A percentile compares a stretch with the other conserved stretches of the same genome.
Evolutionary conservation across 2,329 filamentous ascomycete species (phyloP).

Genomic region (Colletotrichum melonis): DNA sequence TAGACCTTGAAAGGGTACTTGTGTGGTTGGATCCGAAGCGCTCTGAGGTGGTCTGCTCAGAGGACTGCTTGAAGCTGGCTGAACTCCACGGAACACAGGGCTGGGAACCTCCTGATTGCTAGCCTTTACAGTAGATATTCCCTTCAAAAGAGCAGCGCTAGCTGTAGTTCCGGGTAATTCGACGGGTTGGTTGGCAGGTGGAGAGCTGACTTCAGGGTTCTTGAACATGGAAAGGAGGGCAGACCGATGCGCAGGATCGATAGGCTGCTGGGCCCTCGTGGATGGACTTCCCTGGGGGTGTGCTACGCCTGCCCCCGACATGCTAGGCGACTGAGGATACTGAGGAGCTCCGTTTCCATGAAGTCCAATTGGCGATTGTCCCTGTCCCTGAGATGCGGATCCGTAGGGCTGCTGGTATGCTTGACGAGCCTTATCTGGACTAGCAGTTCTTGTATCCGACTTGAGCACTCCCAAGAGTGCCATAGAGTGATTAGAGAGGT

Average conservation of each 20-base stretch:
- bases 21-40: neutral
- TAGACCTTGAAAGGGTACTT: slow-evolving; percentile 15
- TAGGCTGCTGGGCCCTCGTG: slow-evolving; percentile 43
- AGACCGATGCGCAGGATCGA: slow-evolving; percentile 52
- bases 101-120: slow-evolving; percentile 1
- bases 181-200: slow-evolving; percentile 12
- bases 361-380: neutral
- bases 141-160: slow-evolving; percentile 23
- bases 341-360: slow-evolving; percentile 1
- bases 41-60: slow-evolving; percentile 30
- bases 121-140: slow-evolving; percentile 5
- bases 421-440: neutral
- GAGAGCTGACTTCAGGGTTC: slow-evolving; percentile 44
- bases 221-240: slow-evolving; percentile 67
- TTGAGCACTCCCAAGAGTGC: slow-evolving; percentile 56
- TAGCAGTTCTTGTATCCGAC: slow-evolving; percentile 34
- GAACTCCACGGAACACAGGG: slow-evolving; percentile 11
- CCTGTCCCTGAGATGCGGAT: neutral
- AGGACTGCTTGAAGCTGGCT: slow-evolving; percentile 30
- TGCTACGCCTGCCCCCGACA: neutral
- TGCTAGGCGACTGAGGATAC: neutral
- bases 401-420: neutral
- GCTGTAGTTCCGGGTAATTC: slow-evolving; percentile 32
- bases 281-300: slow-evolving; percentile 1
- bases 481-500: slow-evolving; percentile 47